A percentile compares a stretch with the other conserved stretches of the same genome.
Evolutionary conservation across 331 rosid genomes (phyloP).

Genomic region (Malus hybrid): DNA sequence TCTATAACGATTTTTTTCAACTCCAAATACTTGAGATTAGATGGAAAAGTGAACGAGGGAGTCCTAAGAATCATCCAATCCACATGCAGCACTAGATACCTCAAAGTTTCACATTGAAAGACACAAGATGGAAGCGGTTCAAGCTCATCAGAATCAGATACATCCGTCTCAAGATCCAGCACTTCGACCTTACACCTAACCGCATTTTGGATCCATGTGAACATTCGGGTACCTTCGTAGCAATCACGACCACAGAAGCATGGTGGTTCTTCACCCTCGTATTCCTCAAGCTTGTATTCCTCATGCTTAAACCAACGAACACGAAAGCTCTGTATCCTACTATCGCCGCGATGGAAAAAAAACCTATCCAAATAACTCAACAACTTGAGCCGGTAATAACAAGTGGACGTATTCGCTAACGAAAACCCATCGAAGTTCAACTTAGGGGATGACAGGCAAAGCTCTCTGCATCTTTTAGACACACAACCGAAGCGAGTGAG

Average conservation of each 20-base stretch:
- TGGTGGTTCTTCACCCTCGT: not conserved
- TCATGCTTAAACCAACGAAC: not conserved
- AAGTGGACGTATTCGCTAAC: not conserved
- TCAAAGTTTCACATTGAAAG: not conserved
- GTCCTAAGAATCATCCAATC: not conserved
- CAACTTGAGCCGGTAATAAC: not conserved
- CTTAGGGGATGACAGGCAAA: not conserved
- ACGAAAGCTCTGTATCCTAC: not conserved
- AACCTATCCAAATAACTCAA: not conserved
- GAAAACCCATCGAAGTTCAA: not conserved
- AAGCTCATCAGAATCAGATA: not conserved
- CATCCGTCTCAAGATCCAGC: not conserved
- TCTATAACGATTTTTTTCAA: not conserved
- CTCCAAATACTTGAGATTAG: not conserved
- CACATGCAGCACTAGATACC: not conserved
- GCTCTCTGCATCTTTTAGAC: not conserved
- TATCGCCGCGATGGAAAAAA: not conserved
- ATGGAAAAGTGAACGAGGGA: not conserved
- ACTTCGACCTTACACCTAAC: conserved; percentile 1
- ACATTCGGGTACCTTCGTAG: not conserved
- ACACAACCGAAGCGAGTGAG: not conserved
- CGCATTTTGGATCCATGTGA: not conserved
- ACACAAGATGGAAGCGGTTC: not conserved
- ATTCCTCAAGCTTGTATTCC: not conserved
- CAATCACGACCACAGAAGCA: not conserved